phyloP scores from a whole-genome alignment of 805 yeast species.

The Yarrowia yakushimensis region DNA sequence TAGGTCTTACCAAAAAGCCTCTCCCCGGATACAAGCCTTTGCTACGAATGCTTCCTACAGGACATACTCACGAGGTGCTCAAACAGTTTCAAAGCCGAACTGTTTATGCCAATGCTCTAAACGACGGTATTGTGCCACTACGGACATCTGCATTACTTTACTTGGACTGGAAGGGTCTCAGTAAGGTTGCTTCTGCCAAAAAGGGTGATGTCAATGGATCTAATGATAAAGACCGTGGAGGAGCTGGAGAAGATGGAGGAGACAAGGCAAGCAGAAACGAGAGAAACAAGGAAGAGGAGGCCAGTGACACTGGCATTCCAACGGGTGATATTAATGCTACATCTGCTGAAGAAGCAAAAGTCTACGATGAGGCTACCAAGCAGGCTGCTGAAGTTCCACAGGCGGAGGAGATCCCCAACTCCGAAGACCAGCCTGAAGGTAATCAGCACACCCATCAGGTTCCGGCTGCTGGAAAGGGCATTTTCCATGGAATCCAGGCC shows the following conservation, averaged over 20 bases:
- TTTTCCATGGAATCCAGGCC: conserved; percentile 20
- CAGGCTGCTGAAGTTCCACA: not conserved
- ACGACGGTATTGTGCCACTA: conserved; percentile 95
- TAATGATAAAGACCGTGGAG: conserved; percentile 27
- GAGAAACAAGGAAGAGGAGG: not conserved
- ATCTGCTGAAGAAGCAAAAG: not conserved
- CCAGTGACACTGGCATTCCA: not conserved
- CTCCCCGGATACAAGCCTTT: conserved; percentile 50
- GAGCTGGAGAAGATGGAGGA: conserved; percentile 27
- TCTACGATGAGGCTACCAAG: conserved; percentile 4
- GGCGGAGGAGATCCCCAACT: conserved; percentile 41
- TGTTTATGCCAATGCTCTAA: conserved; percentile 79
- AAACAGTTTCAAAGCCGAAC: conserved; percentile 67
- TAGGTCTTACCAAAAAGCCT: conserved; percentile 56
- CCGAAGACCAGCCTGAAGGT: not conserved
- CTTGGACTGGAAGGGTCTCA: conserved; percentile 77
- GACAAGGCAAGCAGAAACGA: conserved; percentile 10
- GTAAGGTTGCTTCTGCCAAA: conserved; percentile 45
- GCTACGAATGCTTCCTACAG: conserved; percentile 68
- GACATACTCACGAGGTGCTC: conserved; percentile 64
- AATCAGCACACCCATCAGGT: not conserved
- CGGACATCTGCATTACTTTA: conserved; percentile 83
- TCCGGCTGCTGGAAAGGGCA: not conserved
- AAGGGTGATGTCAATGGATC: conserved; percentile 28
- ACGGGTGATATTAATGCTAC: not conserved